These are phyloP conservation scores for Smithsoniella earleae DNA, from an alignment of 163 green algal genomes.

Conservation along the genomic window DNA sequence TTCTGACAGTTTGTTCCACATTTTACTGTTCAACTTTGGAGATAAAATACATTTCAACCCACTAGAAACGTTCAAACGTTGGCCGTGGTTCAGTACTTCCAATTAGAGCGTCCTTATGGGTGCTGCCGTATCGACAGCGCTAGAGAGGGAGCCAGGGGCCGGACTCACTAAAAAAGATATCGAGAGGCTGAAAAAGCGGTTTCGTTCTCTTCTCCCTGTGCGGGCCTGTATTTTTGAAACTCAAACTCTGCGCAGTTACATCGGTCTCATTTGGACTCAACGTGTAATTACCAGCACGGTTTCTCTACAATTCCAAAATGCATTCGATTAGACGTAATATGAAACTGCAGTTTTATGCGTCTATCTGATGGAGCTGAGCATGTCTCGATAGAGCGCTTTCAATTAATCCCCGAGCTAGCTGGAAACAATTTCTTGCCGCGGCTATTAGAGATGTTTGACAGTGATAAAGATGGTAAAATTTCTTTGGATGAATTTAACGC, in stretches of 20 bases:
- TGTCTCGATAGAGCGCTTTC: conserved; percentile 12
- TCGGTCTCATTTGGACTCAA: neutral
- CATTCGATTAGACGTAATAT: too few relatives aligned
- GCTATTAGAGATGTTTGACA: conserved; percentile 11
- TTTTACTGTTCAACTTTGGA: too few relatives aligned
- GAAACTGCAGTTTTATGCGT: neutral
- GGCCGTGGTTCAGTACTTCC: too few relatives aligned
- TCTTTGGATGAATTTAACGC: conserved; percentile 17
- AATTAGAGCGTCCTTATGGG: too few relatives aligned
- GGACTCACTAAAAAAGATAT: conserved; percentile 25
- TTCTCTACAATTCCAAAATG: too few relatives aligned
- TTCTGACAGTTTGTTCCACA: too few relatives aligned
- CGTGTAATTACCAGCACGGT: neutral
- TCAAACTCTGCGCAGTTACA: neutral
- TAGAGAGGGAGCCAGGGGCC: conserved; percentile 14
- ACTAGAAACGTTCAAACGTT: too few relatives aligned
- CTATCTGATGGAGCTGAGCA: neutral
- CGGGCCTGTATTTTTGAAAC: neutral
- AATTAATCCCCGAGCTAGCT: conserved; percentile 7
- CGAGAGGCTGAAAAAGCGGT: conserved; percentile 28
- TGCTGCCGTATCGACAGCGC: neutral
- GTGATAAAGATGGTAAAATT: neutral
- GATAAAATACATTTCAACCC: too few relatives aligned
- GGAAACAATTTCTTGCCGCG: conserved; percentile 4
- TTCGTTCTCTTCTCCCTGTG: neutral